Base-by-base conservation (phyloP, 768 basidiomycete genomes). In the Collybia sp. region DNA sequence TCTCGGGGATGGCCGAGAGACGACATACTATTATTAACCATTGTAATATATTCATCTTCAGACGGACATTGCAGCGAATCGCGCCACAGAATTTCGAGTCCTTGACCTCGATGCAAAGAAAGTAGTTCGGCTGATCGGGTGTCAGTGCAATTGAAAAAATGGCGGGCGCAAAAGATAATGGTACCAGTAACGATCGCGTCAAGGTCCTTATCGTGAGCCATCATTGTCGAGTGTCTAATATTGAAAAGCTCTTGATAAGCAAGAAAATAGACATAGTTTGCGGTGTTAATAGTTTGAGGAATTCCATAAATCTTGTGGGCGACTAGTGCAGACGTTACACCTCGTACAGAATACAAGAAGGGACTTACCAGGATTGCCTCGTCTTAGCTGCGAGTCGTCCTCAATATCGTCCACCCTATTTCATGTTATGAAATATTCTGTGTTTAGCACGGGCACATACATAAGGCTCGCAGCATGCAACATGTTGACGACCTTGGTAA, bases 271-370 rank as follows among this genome's bases (percentile, higher is more conserved):
- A 93, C 92, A 53, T 97, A 98, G 59, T 96, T 97, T 0, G 95
- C 95, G 0, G 87, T 83, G 61, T 99, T 99, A 68, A 99, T 93
- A 0, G 95, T 96, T 60, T 97, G 95, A 0, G 95, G 92, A 2
- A 96, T 69, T 1, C 95, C 95, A 56, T 95, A 99, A 53, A 99
- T 95, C 69, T 90, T 91, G 69, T 99, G 94, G 0, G 91, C 82
- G 17, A 94, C 94, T 85, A 51, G 1, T 47, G n/a, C 38, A 44
- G 13, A 19, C 19, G 30, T 30, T 20, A 15, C 18, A 40, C 15
- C 0, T 15, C 17, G 35, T n/a, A 13, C 20, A 18, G 39, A 31
- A 3, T 13, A 36, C 30, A 15, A 40, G 40, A 35, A 19, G 47
- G 15, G 38, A 12, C 69, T 30, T 58, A 76, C 88, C 89, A 57